These are phyloP conservation scores for Xylaria grammica DNA, from an alignment of 495 filamentous ascomycete species.

Conservation along the genomic window DNA sequence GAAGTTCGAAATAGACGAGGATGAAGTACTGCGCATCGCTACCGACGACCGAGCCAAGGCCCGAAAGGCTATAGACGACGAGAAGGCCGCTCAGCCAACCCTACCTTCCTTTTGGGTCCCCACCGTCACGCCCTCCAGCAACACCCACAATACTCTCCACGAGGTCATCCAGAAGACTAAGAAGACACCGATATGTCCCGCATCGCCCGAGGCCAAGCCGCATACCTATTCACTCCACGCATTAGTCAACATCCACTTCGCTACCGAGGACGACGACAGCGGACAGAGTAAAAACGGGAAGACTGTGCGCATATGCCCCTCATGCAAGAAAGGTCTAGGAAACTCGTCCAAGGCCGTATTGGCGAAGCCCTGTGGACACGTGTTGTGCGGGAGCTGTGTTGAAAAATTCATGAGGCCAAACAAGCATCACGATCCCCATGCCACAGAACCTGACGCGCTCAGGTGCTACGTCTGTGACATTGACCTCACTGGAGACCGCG, in stretches of 20 bases:
- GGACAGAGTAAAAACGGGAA: constrained; percentile 35
- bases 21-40: constrained; percentile 75
- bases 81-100: constrained; percentile 77
- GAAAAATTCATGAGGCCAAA: constrained; percentile 81
- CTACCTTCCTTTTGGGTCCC: constrained; percentile 96
- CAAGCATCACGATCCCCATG: constrained; percentile 67
- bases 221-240: constrained; percentile 85
- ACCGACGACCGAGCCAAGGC: constrained; percentile 71
- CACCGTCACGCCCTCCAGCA: constrained; percentile 72
- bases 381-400: constrained; percentile 87
- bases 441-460: constrained; percentile 58
- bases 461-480: constrained; percentile 90
- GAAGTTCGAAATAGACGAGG: constrained; percentile 84
- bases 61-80: constrained; percentile 68
- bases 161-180: constrained; percentile 69
- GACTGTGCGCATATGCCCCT: constrained; percentile 74
- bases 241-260: constrained; percentile 80
- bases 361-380: constrained; percentile 92
- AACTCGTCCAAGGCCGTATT: constrained; percentile 86
- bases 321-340: constrained; percentile 82
- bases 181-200: constrained; percentile 78
- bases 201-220: constrained; percentile 67
- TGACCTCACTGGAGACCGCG: constrained; percentile 60
- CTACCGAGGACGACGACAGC: constrained; percentile 68
- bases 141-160: constrained; percentile 54